Conservation (phyloP, 164 flowering plant genomes). For the Chloranthus sessilifolius region DNA sequence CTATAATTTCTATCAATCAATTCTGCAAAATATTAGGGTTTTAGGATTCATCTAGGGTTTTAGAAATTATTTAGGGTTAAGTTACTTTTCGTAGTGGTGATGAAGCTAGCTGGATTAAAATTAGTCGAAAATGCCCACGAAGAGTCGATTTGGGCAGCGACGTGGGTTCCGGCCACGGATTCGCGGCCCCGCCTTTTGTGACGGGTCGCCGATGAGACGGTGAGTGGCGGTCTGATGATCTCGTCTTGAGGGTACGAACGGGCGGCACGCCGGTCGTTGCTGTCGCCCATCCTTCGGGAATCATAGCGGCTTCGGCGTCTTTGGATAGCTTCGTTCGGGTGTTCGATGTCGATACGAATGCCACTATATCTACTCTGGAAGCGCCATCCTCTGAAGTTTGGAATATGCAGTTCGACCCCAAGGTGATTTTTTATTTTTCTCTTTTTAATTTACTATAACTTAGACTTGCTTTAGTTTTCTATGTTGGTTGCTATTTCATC, state of each 20-base stretch:
- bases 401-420: conserved; percentile 85
- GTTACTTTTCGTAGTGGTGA: no score
- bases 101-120: conserved; percentile 79
- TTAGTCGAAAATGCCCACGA: conserved; percentile 73
- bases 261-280: conserved; percentile 88
- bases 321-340: conserved; percentile 86
- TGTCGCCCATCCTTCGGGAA: conserved; percentile 82
- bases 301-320: conserved; percentile 84
- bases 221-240: conserved; percentile 68
- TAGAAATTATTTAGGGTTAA: no score
- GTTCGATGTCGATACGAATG: conserved; percentile 75
- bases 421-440: no score
- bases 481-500: no score
- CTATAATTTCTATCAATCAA: no score
- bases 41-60: no score
- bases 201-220: conserved; percentile 87
- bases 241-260: conserved; percentile 46
- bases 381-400: conserved; percentile 92
- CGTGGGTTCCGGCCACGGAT: conserved; percentile 77
- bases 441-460: not conserved
- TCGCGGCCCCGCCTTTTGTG: conserved; percentile 55
- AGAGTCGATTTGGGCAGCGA: conserved; percentile 76
- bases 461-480: no score
- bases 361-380: conserved; percentile 80
- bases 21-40: no score